Evolutionary conservation across 768 basidiomycete genomes (phyloP).

Genomic region (Tylopilus vinaceipallidus): DNA sequence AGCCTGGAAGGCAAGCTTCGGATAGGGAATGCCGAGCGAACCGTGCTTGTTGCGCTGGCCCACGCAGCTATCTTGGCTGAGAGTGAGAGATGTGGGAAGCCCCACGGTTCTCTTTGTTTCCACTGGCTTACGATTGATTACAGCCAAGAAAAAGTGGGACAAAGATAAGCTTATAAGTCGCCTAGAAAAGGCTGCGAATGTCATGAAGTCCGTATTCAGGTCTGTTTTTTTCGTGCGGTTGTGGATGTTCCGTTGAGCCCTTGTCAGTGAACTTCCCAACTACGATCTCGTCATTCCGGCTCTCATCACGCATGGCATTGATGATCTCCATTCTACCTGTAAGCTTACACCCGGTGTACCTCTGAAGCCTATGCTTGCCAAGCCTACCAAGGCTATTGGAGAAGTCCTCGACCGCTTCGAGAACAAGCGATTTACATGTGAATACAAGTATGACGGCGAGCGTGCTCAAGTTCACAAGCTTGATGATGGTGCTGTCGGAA

Average conservation of each 20-base stretch:
- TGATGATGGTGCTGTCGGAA: constrained; percentile 77
- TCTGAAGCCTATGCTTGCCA: constrained; percentile 97
- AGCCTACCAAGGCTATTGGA: constrained; percentile 97
- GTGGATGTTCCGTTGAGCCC: constrained; percentile 2
- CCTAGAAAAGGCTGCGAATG: constrained; percentile 73
- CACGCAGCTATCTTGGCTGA: constrained; percentile 87
- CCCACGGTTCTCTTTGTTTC: neutral
- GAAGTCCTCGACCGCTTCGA: constrained; percentile 98
- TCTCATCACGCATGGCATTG: constrained; percentile 75
- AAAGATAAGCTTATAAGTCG: constrained; percentile 68
- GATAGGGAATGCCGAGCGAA: constrained; percentile 95
- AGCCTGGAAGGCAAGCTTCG: constrained; percentile 95
- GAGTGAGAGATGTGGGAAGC: constrained; percentile 52
- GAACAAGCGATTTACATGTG: constrained; percentile 92
- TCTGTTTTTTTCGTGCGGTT: constrained; percentile 30
- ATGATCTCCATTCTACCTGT: constrained; percentile 67
- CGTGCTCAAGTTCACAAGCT: constrained; percentile 92
- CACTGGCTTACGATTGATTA: neutral
- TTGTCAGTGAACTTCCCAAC: constrained; percentile 78
- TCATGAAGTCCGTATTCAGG: constrained; percentile 93
- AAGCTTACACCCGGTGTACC: constrained; percentile 95
- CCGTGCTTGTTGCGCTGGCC: constrained; percentile 91
- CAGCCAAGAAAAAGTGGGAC: constrained; percentile 73
- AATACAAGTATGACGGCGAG: constrained; percentile 99
- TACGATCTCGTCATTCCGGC: constrained; percentile 94